phyloP scores from a whole-genome alignment of 2,329 filamentous ascomycete genomes.

The Ophiocordyceps camponoti-floridani region DNA sequence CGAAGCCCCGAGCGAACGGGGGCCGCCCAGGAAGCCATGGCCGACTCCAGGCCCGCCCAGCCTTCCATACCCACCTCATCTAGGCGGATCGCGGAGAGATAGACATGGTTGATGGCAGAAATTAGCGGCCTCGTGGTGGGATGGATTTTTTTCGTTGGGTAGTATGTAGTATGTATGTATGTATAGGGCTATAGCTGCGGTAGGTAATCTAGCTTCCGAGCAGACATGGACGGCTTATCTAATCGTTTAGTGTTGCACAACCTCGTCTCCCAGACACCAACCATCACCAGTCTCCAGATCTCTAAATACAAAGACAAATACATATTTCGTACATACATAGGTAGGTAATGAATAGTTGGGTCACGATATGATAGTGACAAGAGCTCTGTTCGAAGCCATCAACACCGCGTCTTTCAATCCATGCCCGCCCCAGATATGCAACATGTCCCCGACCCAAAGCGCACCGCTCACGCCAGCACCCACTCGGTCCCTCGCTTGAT shows the following conservation, averaged over 20 bases:
- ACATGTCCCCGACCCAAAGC: background rate
- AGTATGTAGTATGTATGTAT: no score
- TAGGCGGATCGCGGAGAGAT: conserved; percentile 5
- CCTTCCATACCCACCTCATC: conserved; percentile 20
- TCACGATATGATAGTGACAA: no score
- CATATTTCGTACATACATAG: no score
- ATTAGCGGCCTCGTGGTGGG: background rate
- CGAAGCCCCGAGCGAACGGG: conserved; percentile 3
- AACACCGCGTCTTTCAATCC: background rate
- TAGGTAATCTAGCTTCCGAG: no score
- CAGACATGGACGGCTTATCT: no score
- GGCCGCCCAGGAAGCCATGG: conserved; percentile 9
- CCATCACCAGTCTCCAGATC: no score
- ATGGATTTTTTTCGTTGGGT: background rate
- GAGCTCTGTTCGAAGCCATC: no score
- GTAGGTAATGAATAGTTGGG: no score
- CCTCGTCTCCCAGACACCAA: no score
- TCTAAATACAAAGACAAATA: no score
- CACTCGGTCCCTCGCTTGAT: conserved; percentile 94
- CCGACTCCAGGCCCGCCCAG: conserved; percentile 19
- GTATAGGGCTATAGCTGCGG: no score
- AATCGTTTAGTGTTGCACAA: no score
- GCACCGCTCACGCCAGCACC: conserved; percentile 29
- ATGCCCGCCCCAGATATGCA: background rate
- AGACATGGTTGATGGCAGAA: background rate